These are phyloP conservation scores for Amniculicola lignicola DNA, from an alignment of 495 filamentous ascomycete species.

Conservation along the genomic window DNA sequence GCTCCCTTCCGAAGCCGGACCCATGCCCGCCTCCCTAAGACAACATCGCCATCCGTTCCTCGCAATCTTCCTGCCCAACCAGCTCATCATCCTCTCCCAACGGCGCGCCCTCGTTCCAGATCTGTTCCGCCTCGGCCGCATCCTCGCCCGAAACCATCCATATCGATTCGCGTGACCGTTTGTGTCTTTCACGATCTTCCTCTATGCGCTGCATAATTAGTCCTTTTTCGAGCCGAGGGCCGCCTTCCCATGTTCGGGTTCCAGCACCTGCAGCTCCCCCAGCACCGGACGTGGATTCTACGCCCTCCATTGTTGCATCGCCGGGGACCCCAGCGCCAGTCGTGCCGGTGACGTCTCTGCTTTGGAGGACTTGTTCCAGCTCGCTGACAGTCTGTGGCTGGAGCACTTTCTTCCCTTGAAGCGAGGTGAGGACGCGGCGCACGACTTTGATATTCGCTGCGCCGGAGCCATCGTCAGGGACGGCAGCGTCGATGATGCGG, in stretches of 20 bases:
- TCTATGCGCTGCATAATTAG: slow-evolving; percentile 95
- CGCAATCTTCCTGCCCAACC: slow-evolving; percentile 66
- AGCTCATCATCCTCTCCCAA: slow-evolving; percentile 79
- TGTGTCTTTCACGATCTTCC: slow-evolving; percentile 93
- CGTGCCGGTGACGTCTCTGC: slow-evolving; percentile 54
- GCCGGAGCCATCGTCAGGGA: slow-evolving; percentile 68
- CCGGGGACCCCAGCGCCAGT: background rate
- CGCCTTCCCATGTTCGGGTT: no score
- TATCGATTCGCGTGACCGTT: slow-evolving; percentile 79
- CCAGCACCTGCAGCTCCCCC: slow-evolving; percentile 31
- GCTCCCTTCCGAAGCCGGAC: no score
- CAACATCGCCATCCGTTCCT: slow-evolving; percentile 58
- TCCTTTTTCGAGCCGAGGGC: slow-evolving; percentile 75
- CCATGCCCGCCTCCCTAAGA: no score
- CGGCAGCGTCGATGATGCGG: slow-evolving; percentile 78
- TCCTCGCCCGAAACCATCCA: slow-evolving; percentile 68
- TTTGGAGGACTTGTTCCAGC: slow-evolving; percentile 75
- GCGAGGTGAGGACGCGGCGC: slow-evolving; percentile 67
- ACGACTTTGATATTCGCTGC: slow-evolving; percentile 94
- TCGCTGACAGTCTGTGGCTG: slow-evolving; percentile 65
- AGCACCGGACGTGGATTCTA: slow-evolving; percentile 25
- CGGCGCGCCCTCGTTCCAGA: slow-evolving; percentile 79
- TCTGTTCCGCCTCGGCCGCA: slow-evolving; percentile 64
- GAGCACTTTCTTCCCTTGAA: slow-evolving; percentile 66
- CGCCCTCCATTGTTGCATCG: slow-evolving; percentile 37